Conservation (phyloP, 1,139 yeast species). For the Saccharomyces hybrid region DNA sequence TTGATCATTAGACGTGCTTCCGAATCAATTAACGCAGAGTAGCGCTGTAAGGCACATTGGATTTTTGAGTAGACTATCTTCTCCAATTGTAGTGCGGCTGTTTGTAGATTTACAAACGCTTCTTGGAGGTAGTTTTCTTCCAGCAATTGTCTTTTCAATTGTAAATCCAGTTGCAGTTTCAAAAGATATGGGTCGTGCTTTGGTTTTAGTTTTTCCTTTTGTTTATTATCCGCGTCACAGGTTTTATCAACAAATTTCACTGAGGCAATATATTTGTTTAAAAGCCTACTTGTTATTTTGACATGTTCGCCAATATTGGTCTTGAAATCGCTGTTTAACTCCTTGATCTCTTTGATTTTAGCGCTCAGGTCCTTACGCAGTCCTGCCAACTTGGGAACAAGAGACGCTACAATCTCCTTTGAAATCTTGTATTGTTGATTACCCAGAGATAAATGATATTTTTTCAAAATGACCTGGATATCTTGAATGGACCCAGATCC, state of each 20-base stretch:
- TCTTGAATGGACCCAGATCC: slow-evolving; percentile 43
- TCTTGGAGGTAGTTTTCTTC: slow-evolving; percentile 65
- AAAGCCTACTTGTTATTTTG: slow-evolving; percentile 36
- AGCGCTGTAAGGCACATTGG: slow-evolving; percentile 49
- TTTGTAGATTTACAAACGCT: slow-evolving; percentile 60
- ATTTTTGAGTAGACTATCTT: slow-evolving; percentile 58
- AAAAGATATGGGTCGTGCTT: slow-evolving; percentile 57
- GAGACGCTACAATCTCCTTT: slow-evolving; percentile 46
- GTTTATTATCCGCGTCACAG: slow-evolving; percentile 12
- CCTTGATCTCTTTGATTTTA: slow-evolving; percentile 49
- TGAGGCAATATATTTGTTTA: slow-evolving; percentile 37
- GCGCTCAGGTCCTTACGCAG: slow-evolving; percentile 37
- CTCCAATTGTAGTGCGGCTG: slow-evolving; percentile 61
- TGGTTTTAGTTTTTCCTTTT: slow-evolving; percentile 20
- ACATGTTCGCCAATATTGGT: slow-evolving; percentile 27
- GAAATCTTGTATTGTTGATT: slow-evolving; percentile 42
- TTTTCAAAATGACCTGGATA: slow-evolving; percentile 39
- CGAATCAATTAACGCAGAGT: slow-evolving; percentile 45
- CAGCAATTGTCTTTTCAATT: slow-evolving; percentile 54
- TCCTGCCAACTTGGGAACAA: slow-evolving; percentile 62
- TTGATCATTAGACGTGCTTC: slow-evolving; percentile 51
- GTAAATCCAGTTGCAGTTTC: slow-evolving; percentile 55
- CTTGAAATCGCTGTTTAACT: slow-evolving; percentile 27
- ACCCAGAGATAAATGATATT: slow-evolving; percentile 39
- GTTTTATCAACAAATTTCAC: slow-evolving; percentile 26